phyloP scores from a whole-genome alignment of 1,284 basidiomycete genomes.

The Cystobasidium pallidum region DNA sequence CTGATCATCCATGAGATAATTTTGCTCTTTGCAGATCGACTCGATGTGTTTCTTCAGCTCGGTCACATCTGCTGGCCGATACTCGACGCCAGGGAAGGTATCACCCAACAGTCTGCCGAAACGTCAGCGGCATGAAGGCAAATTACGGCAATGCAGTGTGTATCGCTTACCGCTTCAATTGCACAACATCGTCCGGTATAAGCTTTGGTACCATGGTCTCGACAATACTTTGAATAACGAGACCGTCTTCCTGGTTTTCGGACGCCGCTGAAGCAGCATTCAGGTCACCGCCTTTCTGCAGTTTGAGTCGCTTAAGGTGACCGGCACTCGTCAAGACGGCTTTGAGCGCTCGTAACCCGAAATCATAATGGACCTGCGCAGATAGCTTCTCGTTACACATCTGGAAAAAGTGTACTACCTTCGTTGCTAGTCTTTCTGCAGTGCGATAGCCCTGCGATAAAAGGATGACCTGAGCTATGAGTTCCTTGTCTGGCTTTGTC shows the following conservation, averaged over 20 bases:
- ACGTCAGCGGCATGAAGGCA: background rate
- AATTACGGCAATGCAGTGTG: background rate
- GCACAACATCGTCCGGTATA: constrained; percentile 93
- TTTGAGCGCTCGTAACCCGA: constrained; percentile 96
- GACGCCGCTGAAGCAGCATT: constrained; percentile 60
- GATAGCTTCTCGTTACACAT: constrained; percentile 96
- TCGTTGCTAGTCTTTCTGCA: constrained; percentile 91
- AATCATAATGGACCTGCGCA: constrained; percentile 98
- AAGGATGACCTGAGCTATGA: constrained; percentile 98
- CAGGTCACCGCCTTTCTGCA: constrained; percentile 62
- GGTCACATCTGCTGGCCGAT: constrained; percentile 84
- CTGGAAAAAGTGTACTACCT: constrained; percentile 99
- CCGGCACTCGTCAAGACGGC: constrained; percentile 95
- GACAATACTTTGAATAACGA: constrained; percentile 97
- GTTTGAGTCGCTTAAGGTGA: constrained; percentile 90
- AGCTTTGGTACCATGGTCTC: constrained; percentile 99
- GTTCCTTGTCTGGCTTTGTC: constrained; percentile 95
- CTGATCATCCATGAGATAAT: constrained; percentile 79
- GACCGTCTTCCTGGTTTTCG: constrained; percentile 81
- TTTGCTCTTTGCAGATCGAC: constrained; percentile 82
- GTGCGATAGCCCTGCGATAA: constrained; percentile 99
- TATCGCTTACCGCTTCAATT: constrained; percentile 75
- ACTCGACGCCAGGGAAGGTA: constrained; percentile 95
- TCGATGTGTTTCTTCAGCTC: constrained; percentile 80
- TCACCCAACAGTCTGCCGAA: constrained; percentile 81